These are phyloP conservation scores for Bothriochloa decipiens DNA, from an alignment of 176 grass and related monocot species.

Conservation along the genomic window DNA sequence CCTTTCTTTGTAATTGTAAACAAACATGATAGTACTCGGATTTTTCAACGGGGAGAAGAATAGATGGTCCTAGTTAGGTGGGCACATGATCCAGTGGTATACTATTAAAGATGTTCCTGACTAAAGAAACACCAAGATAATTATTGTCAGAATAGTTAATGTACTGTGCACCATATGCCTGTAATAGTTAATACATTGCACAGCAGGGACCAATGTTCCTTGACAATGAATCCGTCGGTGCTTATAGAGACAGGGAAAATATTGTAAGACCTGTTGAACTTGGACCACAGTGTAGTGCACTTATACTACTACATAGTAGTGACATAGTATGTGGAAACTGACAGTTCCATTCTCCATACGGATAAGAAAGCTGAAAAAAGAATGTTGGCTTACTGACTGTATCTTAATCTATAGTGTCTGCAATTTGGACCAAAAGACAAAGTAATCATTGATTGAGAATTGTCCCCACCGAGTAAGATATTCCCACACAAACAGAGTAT, in stretches of 20 bases:
- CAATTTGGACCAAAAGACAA: slow-evolving; percentile 25
- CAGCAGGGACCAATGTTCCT: slow-evolving; percentile 39
- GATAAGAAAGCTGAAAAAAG: slow-evolving; percentile 12
- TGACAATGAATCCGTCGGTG: slow-evolving; percentile 8
- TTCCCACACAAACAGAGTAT: slow-evolving; percentile 27
- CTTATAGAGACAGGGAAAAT: slow-evolving; percentile 21
- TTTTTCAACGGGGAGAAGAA: not conserved
- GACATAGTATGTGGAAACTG: not conserved
- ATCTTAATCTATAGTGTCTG: slow-evolving; percentile 38
- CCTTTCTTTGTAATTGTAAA: slow-evolving; percentile 10
- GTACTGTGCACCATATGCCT: not conserved
- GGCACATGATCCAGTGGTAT: slow-evolving; percentile 36
- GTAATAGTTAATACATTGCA: slow-evolving; percentile 23
- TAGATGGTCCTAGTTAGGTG: slow-evolving; percentile 19
- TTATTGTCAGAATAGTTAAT: slow-evolving; percentile 35
- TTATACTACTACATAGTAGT: too few species aligned
- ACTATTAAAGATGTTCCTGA: slow-evolving; percentile 18
- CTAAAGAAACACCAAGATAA: slow-evolving; percentile 10
- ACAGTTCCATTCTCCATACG: slow-evolving; percentile 20
- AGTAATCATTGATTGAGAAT: slow-evolving; percentile 47
- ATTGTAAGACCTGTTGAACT: slow-evolving; percentile 34
- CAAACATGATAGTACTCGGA: slow-evolving; percentile 21
- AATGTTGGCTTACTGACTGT: slow-evolving; percentile 19
- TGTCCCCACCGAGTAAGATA: slow-evolving; percentile 43
- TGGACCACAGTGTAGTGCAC: slow-evolving; percentile 37